Conservation (phyloP, 257 asterid species). For the Thymus quinquecostatus region DNA sequence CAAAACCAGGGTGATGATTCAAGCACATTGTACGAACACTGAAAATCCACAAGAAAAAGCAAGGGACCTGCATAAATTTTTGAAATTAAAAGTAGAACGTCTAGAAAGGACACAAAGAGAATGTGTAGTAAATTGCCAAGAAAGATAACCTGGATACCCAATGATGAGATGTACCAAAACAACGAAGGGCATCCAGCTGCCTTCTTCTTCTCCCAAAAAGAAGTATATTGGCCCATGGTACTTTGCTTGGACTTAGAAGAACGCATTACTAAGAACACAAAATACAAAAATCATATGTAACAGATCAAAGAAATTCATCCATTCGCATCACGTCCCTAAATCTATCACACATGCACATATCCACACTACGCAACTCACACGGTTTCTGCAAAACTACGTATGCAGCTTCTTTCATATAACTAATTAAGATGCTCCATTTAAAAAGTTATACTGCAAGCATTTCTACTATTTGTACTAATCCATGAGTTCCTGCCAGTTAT, state of each 20-base stretch:
- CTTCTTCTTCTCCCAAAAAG: constrained; percentile 71
- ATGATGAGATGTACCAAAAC: constrained; percentile 71
- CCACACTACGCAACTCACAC: neutral
- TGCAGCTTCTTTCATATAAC: neutral
- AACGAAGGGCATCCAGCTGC: constrained; percentile 82
- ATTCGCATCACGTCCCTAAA: constrained; percentile 11
- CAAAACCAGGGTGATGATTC: constrained; percentile 90
- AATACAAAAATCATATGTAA: constrained; percentile 35
- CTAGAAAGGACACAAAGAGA: constrained; percentile 22
- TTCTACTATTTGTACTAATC: neutral
- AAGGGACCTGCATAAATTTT: constrained; percentile 61
- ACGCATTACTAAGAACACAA: constrained; percentile 72
- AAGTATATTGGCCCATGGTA: constrained; percentile 58
- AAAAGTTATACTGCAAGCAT: neutral
- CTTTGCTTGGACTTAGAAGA: constrained; percentile 81
- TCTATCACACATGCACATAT: neutral
- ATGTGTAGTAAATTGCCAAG: constrained; percentile 12
- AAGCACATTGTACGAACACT: constrained; percentile 86
- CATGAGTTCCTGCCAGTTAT: neutral
- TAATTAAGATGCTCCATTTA: neutral
- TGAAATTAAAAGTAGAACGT: neutral
- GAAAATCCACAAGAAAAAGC: constrained; percentile 72
- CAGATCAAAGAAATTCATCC: constrained; percentile 15
- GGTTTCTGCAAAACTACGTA: constrained; percentile 3
- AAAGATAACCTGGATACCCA: constrained; percentile 70